These are phyloP conservation scores for Pseudocercospora musae DNA, from an alignment of 2,329 filamentous ascomycete genomes.

Conservation along the genomic window DNA sequence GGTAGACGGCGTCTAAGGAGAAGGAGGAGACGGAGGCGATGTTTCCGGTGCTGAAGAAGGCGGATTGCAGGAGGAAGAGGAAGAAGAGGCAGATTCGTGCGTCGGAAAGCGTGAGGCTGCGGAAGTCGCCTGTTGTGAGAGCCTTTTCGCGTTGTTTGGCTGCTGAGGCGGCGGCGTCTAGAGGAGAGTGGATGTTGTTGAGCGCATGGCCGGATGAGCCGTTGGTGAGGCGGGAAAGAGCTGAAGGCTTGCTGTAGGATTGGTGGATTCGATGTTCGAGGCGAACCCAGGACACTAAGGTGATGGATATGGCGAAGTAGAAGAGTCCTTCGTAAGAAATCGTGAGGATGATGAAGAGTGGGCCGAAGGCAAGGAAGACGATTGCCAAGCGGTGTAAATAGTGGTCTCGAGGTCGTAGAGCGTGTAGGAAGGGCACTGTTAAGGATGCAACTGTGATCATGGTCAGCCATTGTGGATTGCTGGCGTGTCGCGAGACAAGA, in stretches of 20 bases:
- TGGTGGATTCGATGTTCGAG: constrained; percentile 74
- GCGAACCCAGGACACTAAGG: constrained; percentile 83
- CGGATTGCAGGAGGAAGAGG: constrained; percentile 88
- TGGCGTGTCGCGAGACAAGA: not conserved
- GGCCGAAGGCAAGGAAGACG: constrained; percentile 88
- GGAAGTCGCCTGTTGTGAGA: constrained; percentile 46
- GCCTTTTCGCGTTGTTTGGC: constrained; percentile 35
- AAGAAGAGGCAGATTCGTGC: constrained; percentile 89
- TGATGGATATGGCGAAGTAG: constrained; percentile 83
- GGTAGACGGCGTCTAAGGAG: constrained; percentile 82
- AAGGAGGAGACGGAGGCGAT: constrained; percentile 92
- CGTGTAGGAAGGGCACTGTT: constrained; percentile 75
- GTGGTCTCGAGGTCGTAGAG: constrained; percentile 74
- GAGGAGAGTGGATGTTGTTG: constrained; percentile 30
- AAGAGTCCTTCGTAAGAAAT: constrained; percentile 98
- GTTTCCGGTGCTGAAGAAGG: constrained; percentile 96
- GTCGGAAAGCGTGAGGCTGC: constrained; percentile 76
- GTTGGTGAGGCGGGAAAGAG: not conserved
- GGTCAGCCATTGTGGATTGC: not conserved
- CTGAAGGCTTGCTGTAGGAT: constrained; percentile 11
- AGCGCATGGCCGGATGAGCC: not conserved
- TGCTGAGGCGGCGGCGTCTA: constrained; percentile 36
- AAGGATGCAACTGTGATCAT: constrained; percentile 65
- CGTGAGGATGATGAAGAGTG: constrained; percentile 90
- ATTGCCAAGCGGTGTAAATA: constrained; percentile 87